These are phyloP conservation scores for Patellifolia procumbens DNA, from an alignment of 179 eudicot genomes.

Conservation along the genomic window DNA sequence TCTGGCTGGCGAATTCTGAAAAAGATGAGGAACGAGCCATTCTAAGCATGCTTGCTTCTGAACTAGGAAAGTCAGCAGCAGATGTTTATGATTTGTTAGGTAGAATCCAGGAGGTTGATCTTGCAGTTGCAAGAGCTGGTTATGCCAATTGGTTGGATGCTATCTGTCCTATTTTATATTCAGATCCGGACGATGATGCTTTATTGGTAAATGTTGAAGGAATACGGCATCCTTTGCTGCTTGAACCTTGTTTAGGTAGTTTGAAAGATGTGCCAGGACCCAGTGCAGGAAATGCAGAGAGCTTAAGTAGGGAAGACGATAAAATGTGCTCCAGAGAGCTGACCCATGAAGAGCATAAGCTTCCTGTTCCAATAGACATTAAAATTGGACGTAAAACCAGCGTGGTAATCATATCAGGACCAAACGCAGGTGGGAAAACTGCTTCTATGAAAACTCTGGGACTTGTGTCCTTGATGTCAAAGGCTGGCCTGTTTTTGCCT, in stretches of 20 bases:
- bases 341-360: constrained; percentile 32
- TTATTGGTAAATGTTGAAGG: constrained; percentile 65
- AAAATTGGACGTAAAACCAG: constrained; percentile 54
- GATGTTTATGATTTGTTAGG: constrained; percentile 58
- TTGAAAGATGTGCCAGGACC: constrained; percentile 29
- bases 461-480: constrained; percentile 79
- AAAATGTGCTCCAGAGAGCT: constrained; percentile 17
- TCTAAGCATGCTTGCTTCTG: constrained; percentile 76
- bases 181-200: constrained; percentile 30
- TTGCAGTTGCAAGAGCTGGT: constrained; percentile 90
- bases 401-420: constrained; percentile 95
- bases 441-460: constrained; percentile 98
- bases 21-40: constrained; percentile 80
- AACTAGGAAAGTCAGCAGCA: constrained; percentile 53
- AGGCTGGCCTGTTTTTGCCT: constrained; percentile 93
- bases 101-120: constrained; percentile 70
- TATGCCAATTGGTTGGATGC: constrained; percentile 83
- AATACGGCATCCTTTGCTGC: constrained; percentile 79
- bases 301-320: constrained; percentile 35
- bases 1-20: constrained; percentile 69
- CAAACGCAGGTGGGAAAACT: constrained; percentile 98
- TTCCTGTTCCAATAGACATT: constrained; percentile 84
- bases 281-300: constrained; percentile 29
- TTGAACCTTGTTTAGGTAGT: constrained; percentile 53
- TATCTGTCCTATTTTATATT: constrained; percentile 58